These are phyloP conservation scores for Phytopythium cucurbitacearum DNA, from an alignment of 352 stramenopile genomes.

Conservation along the genomic window DNA sequence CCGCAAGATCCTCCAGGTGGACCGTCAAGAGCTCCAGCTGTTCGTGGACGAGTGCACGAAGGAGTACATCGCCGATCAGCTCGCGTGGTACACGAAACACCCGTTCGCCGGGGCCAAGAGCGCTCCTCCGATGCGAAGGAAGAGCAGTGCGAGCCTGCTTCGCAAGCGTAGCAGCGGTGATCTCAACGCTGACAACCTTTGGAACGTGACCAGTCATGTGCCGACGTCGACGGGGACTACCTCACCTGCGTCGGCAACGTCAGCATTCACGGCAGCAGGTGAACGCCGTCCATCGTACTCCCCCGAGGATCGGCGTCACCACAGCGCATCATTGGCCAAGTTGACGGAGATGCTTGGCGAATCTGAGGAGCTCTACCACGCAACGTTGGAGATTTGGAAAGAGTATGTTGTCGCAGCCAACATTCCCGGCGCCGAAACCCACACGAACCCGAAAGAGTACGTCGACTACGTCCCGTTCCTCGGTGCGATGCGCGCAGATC, in stretches of 20 bases:
- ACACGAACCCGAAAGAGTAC: slow-evolving; percentile 72
- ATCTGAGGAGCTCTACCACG: slow-evolving; percentile 75
- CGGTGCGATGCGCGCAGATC: slow-evolving; percentile 68
- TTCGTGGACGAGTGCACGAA: slow-evolving; percentile 74
- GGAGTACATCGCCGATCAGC: slow-evolving; percentile 63
- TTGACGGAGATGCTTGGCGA: slow-evolving; percentile 80
- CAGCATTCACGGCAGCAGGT: slow-evolving; percentile 3
- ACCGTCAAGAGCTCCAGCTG: slow-evolving; percentile 58
- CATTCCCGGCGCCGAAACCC: slow-evolving; percentile 45
- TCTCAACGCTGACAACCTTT: slow-evolving; percentile 24
- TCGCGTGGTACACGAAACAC: slow-evolving; percentile 67
- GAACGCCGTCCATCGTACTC: slow-evolving; percentile 26
- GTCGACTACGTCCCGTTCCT: slow-evolving; percentile 83
- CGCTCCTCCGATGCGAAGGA: slow-evolving; percentile 11
- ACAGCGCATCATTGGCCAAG: slow-evolving; percentile 58
- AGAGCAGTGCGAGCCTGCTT: slow-evolving; percentile 19
- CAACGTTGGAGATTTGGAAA: slow-evolving; percentile 76
- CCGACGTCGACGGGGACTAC: slow-evolving; percentile 25
- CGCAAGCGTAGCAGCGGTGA: slow-evolving; percentile 22
- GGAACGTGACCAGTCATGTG: slow-evolving; percentile 73
- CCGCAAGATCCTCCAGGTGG: slow-evolving; percentile 78
- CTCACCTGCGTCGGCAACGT: slow-evolving; percentile 9
- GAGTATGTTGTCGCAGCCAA: slow-evolving; percentile 64
- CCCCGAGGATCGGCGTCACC: slow-evolving; percentile 64
- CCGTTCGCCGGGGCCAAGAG: slow-evolving; percentile 9